phyloP scores from a whole-genome alignment of 352 stramenopile species.

The Phytophthora melonis region DNA sequence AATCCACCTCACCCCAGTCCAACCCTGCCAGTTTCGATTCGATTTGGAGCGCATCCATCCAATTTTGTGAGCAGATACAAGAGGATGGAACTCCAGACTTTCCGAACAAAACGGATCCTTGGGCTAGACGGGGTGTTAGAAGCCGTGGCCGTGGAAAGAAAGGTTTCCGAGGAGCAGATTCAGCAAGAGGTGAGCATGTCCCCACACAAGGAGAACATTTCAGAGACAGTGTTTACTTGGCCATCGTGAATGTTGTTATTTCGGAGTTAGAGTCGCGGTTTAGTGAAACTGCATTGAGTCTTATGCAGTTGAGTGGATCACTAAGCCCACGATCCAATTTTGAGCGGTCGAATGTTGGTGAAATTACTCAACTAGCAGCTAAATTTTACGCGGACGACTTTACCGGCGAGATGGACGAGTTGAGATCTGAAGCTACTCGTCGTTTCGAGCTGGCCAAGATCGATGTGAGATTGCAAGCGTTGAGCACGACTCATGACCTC shows the following conservation, averaged over 20 bases:
- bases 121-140: background rate
- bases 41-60: background rate
- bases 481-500: background rate
- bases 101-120: background rate
- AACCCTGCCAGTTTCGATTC: background rate
- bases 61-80: slow-evolving; percentile 1
- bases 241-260: background rate
- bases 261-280: background rate
- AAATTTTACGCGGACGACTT: background rate
- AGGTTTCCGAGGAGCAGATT: background rate
- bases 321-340: background rate
- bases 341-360: background rate
- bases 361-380: background rate
- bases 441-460: background rate
- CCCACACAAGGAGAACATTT: background rate
- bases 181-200: background rate
- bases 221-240: background rate
- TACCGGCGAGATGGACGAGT: background rate
- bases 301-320: background rate
- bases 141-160: background rate
- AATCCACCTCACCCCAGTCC: background rate
- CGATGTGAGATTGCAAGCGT: background rate
- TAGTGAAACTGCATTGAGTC: background rate
- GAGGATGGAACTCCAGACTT: background rate
- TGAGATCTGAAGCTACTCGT: background rate